These are phyloP conservation scores for Lachnellula cervina DNA, from an alignment of 2,329 filamentous ascomycete species.

Conservation along the genomic window DNA sequence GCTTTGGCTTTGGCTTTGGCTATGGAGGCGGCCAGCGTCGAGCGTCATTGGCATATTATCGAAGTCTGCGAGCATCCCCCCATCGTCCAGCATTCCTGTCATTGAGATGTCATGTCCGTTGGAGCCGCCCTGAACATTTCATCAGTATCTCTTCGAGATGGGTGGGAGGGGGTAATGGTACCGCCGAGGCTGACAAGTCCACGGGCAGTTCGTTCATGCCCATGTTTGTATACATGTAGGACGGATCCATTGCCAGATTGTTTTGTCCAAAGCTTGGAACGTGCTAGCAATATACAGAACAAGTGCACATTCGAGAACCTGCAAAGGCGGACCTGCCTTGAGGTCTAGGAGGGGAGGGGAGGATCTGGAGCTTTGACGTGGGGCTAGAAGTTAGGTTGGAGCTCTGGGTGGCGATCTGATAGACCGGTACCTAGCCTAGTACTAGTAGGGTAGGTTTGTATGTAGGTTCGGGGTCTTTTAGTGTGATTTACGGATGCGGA, in stretches of 20 bases:
- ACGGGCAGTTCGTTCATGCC: constrained; percentile 22
- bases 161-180: constrained; percentile 5
- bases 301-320: constrained; percentile 9
- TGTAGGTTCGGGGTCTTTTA: too few species aligned
- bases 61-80: constrained; percentile 35
- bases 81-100: constrained; percentile 41
- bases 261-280: too few species aligned
- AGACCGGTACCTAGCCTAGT: too few species aligned
- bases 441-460: too few species aligned
- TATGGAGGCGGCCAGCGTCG: constrained; percentile 33
- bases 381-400: too few species aligned
- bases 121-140: constrained; percentile 6
- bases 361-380: too few species aligned
- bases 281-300: constrained; percentile 1
- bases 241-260: too few species aligned
- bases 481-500: too few species aligned
- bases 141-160: background rate
- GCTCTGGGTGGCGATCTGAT: background rate
- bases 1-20: constrained; percentile 6
- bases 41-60: constrained; percentile 41
- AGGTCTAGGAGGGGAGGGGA: too few species aligned
- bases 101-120: constrained; percentile 28
- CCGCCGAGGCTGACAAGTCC: constrained; percentile 28
- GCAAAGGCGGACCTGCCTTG: constrained; percentile 12
- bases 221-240: background rate